These are phyloP conservation scores for Globisporangium abappressorium DNA, from an alignment of 352 stramenopile genomes.

Conservation along the genomic window DNA sequence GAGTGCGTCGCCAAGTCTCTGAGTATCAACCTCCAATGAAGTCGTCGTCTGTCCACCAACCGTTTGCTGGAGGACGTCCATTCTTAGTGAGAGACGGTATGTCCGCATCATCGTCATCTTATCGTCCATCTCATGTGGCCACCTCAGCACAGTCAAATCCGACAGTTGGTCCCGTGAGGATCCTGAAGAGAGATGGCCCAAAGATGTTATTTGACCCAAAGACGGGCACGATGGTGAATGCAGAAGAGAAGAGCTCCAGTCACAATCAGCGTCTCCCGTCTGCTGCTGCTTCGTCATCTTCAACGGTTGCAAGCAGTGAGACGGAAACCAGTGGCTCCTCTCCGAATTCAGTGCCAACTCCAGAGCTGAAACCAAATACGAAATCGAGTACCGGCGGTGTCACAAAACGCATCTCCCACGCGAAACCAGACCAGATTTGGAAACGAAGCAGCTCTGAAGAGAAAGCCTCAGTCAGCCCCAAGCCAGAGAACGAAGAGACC, in stretches of 20 bases:
- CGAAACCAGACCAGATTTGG: not conserved
- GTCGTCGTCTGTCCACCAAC: not conserved
- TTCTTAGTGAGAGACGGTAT: not conserved
- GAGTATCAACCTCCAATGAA: not conserved
- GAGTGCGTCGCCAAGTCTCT: not conserved
- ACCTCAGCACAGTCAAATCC: not conserved
- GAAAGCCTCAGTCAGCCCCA: not conserved
- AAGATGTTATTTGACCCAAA: slow-evolving; percentile 79
- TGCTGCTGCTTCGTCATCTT: not conserved
- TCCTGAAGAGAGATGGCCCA: slow-evolving; percentile 49
- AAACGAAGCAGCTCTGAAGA: not conserved
- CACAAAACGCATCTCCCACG: not conserved
- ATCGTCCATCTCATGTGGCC: not conserved
- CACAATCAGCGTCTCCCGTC: not conserved
- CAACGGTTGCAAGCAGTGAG: not conserved
- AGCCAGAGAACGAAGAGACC: not conserved
- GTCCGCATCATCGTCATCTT: not conserved
- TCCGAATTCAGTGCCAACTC: not conserved
- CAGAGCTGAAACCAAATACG: not conserved
- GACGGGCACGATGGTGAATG: slow-evolving; percentile 54
- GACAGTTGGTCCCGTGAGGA: slow-evolving; percentile 29
- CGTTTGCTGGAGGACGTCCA: not conserved
- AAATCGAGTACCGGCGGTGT: not conserved
- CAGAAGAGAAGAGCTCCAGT: slow-evolving; percentile 18
- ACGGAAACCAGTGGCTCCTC: not conserved